A percentile compares a stretch with the other conserved stretches of the same genome.
Conservation (phyloP, 345 rosid species). For the Nasturtium officinale region DNA sequence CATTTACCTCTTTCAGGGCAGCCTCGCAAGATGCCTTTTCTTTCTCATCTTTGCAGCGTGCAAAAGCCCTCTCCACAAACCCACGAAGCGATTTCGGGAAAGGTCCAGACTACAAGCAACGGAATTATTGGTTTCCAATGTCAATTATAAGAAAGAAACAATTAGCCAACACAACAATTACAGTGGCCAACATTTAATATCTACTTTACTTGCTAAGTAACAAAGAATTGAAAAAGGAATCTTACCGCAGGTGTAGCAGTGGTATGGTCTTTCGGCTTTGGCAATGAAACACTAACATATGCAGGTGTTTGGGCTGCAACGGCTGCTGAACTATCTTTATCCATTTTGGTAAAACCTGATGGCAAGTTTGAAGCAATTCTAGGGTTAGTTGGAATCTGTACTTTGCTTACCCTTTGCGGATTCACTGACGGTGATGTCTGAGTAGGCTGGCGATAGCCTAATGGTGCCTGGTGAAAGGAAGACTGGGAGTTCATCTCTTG, state of each 20-base stretch:
- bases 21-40: conserved; percentile 70
- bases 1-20: conserved; percentile 70
- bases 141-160: conserved; percentile 9
- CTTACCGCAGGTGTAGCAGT: conserved; percentile 75
- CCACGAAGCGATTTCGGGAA: conserved; percentile 79
- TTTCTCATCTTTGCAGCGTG: conserved; percentile 77
- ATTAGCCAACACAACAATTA: conserved; percentile 7
- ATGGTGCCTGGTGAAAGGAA: conserved; percentile 46
- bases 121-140: conserved; percentile 14
- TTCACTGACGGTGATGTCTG: conserved; percentile 59
- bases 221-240: conserved; percentile 27
- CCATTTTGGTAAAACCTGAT: conserved; percentile 64
- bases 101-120: conserved; percentile 61
- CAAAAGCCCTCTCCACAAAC: conserved; percentile 89
- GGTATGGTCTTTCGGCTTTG: conserved; percentile 68
- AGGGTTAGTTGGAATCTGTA: conserved; percentile 98
- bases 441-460: conserved; percentile 55
- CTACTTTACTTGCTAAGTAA: conserved; percentile 32
- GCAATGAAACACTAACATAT: conserved; percentile 72
- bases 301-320: conserved; percentile 69
- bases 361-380: conserved; percentile 93
- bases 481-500: conserved; percentile 65
- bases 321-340: conserved; percentile 57
- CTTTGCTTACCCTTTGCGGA: conserved; percentile 69
- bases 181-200: conserved; percentile 12